Base-by-base conservation (phyloP, 2,329 filamentous ascomycete genomes). In the Fusarium nurragi region DNA sequence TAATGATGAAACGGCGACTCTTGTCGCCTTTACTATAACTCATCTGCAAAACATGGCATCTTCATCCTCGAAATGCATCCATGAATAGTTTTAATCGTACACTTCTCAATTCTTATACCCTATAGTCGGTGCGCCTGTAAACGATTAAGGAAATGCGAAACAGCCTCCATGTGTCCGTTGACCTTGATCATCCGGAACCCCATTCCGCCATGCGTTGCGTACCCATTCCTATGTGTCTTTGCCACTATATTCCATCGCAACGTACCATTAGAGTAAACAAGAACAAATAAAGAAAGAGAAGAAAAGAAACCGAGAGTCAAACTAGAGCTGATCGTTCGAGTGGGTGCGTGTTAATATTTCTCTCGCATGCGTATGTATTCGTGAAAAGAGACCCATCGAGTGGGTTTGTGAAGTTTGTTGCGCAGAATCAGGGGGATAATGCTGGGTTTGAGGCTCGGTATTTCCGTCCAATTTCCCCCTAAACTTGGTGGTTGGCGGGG, bases 181-280 rank as follows among this genome's bases (percentile, higher is more conserved):
- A 41, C 37, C 37, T 30, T 62, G 18, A 56, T 56, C 19, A 62
- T 28, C 26, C 21, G 26, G 36, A 28, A 32, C 28, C 30, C 23
- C 22, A 28, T 45, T 57, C 36, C 38, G 44, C 18, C 55, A 46
- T 58, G 52, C 47, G 23, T 40, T 60, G 28, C 41, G 13, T 54
- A 22, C 26, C 53, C 39, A 61, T 61, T 62, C 43, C 57, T 45
- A 36, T 39, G 54, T 54, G 41, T 48, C 58, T 43, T 60, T 28
- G 38, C 52, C 23, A 25, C 41, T 67, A 37, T 64, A 51, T 55
- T 54, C 53, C 60, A 23, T 48, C 41, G 11, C 48, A 49, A 37
- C 41, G 51, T 60, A 41, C 64, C 54, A 66, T 66, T 64, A 67
- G 44, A 62, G 25, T 41, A 54, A 62, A 48, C 40, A 51, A 43